Percentiles rank a stretch among this genome's conserved stretches.
Conservation (phyloP, 169 alveolate genomes). For the Miamiensis avidus region DNA sequence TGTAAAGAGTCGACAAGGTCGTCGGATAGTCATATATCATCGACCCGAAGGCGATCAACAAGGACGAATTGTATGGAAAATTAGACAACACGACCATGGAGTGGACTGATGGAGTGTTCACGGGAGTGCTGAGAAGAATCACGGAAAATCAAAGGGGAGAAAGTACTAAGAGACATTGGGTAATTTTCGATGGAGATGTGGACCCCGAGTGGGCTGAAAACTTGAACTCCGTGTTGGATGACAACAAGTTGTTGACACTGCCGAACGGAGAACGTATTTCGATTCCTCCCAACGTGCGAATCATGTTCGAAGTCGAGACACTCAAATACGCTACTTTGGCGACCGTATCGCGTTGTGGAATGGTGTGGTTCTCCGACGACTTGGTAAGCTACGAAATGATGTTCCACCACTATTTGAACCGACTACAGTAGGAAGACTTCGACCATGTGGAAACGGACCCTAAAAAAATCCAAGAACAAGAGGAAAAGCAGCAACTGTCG, state of each 20-base stretch:
- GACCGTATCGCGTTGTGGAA: constrained; percentile 98
- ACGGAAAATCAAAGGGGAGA: constrained; percentile 87
- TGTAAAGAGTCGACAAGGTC: constrained; percentile 89
- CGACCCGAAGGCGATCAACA: constrained; percentile 93
- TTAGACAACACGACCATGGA: constrained; percentile 94
- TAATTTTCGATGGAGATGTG: constrained; percentile 99
- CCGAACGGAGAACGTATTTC: constrained; percentile 95
- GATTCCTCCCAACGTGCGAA: constrained; percentile 90
- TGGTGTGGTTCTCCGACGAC: constrained; percentile 97
- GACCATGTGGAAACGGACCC: constrained; percentile 64
- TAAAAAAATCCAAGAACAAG: constrained; percentile 44
- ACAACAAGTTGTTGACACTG: constrained; percentile 89
- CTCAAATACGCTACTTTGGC: constrained; percentile 98
- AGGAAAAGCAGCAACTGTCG: constrained; percentile 48
- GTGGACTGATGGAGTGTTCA: constrained; percentile 99
- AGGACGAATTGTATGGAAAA: constrained; percentile 95
- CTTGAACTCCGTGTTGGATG: constrained; percentile 98
- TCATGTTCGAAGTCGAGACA: constrained; percentile 92
- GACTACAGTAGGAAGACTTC: constrained; percentile 85
- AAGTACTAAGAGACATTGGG: constrained; percentile 93
- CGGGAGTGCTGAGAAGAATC: constrained; percentile 91
- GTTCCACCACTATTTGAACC: constrained; percentile 75
- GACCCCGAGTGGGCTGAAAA: constrained; percentile 99
- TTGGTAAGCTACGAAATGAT: constrained; percentile 89
- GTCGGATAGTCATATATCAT: constrained; percentile 93